A percentile compares a stretch with the other conserved stretches of the same genome.
These are phyloP conservation scores for Penicillium cosmopolitanum DNA, from an alignment of 495 filamentous ascomycete genomes.

Conservation along the genomic window DNA sequence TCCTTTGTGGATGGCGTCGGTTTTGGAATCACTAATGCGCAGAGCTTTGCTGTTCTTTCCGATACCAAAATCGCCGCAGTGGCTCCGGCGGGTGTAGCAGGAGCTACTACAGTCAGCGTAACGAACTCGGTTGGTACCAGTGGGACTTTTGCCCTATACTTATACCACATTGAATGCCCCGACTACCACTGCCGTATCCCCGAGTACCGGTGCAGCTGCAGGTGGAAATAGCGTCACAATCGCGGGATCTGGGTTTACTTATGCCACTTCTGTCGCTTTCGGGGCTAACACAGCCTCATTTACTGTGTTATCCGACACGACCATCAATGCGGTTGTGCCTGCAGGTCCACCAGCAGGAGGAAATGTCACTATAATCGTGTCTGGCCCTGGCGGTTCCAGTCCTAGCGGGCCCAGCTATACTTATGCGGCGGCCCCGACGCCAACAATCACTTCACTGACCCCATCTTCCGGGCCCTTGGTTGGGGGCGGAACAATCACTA, in stretches of 20 bases:
- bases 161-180: neutral
- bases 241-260: neutral
- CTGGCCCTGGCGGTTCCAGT: neutral
- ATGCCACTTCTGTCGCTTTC: constrained; percentile 1
- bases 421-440: neutral
- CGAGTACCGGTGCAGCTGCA: constrained; percentile 1
- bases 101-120: constrained; percentile 5
- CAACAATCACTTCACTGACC: neutral
- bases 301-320: neutral
- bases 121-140: constrained; percentile 7
- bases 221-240: constrained; percentile 2
- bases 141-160: neutral
- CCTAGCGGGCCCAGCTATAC: neutral
- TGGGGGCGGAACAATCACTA: neutral
- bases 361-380: neutral
- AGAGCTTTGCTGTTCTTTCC: constrained; percentile 3
- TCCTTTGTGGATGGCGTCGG: neutral
- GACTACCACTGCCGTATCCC: neutral
- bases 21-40: constrained; percentile 1
- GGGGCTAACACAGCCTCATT: neutral
- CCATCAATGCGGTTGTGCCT: neutral
- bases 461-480: neutral
- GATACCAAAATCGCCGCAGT: constrained; percentile 9
- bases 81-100: constrained; percentile 4
- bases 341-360: neutral